Evolutionary conservation across 2,329 filamentous ascomycete genomes (phyloP).

Genomic region (Cladophialophora yegresii): DNA sequence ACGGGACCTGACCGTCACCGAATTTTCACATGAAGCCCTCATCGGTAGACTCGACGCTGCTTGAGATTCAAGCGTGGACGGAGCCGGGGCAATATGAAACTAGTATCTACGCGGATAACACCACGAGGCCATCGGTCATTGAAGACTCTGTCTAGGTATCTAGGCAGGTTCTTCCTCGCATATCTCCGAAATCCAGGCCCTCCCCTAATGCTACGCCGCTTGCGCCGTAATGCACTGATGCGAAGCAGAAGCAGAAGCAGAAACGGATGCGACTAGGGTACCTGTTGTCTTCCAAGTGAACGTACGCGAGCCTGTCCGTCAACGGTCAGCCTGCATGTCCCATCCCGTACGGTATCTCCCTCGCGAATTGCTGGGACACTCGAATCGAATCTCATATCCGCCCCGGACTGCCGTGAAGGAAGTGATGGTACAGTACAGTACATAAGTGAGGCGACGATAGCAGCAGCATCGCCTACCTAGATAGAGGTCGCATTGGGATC

Average conservation of each 20-base stretch:
- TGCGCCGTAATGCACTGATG: neutral
- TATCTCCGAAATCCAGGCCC: too few relatives aligned
- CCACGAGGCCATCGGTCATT: neutral
- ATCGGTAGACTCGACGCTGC: neutral
- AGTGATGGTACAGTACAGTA: too few relatives aligned
- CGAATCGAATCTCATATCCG: neutral
- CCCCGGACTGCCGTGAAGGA: too few relatives aligned
- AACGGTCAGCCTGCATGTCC: neutral
- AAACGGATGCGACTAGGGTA: neutral
- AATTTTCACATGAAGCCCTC: neutral
- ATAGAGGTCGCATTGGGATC: too few relatives aligned
- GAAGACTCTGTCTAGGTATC: too few relatives aligned
- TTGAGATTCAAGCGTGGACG: neutral
- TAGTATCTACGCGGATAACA: too few relatives aligned
- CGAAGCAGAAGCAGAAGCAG: neutral
- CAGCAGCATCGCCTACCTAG: too few relatives aligned
- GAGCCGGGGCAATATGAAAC: neutral
- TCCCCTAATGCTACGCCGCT: too few relatives aligned
- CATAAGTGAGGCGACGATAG: too few relatives aligned
- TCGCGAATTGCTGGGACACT: neutral
- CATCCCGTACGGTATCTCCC: neutral
- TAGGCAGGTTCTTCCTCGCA: neutral
- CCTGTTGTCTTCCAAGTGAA: neutral
- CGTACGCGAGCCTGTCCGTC: neutral
- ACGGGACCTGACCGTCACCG: neutral